Percentiles rank a stretch among this genome's conserved stretches.
phyloP scores from a whole-genome alignment of 768 basidiomycete genomes.

The Gelatoporia subvermispora region DNA sequence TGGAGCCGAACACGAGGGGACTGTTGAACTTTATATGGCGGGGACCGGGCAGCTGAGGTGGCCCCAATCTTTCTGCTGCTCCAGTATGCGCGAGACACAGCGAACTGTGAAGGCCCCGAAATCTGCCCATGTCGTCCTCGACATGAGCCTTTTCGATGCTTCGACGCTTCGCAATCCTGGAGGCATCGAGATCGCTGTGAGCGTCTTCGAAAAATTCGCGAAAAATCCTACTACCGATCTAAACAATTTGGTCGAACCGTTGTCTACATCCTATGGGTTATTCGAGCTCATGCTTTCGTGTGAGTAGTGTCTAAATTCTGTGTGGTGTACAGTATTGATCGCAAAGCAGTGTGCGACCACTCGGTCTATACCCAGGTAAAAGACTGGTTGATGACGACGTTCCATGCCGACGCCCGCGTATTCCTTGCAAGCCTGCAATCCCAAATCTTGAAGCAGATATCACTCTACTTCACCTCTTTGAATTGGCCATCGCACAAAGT shows the following conservation, averaged over 20 bases:
- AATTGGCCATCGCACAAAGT: not conserved
- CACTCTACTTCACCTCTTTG: slow-evolving; percentile 1
- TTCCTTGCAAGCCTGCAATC: not conserved
- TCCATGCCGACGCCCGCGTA: not conserved
- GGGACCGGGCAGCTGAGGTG: no score
- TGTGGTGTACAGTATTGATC: not conserved
- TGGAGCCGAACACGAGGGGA: no score
- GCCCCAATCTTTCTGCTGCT: no score
- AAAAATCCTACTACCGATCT: not conserved
- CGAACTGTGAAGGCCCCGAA: no score
- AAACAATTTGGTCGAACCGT: not conserved
- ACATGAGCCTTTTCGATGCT: not conserved
- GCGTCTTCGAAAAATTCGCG: slow-evolving; percentile 2
- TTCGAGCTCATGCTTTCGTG: slow-evolving; percentile 4
- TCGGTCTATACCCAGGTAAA: not conserved
- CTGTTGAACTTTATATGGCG: no score
- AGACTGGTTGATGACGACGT: not conserved
- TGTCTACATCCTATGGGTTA: not conserved
- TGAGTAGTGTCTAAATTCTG: not conserved
- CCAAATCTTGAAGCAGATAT: slow-evolving; percentile 1
- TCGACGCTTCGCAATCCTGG: not conserved
- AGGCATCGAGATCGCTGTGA: not conserved
- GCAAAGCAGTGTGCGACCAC: not conserved
- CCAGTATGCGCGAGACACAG: no score
- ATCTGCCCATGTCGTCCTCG: not conserved